Evolutionary conservation across 106 monocot genomes (phyloP).

Genomic region (Phalaenopsis equestris): DNA sequence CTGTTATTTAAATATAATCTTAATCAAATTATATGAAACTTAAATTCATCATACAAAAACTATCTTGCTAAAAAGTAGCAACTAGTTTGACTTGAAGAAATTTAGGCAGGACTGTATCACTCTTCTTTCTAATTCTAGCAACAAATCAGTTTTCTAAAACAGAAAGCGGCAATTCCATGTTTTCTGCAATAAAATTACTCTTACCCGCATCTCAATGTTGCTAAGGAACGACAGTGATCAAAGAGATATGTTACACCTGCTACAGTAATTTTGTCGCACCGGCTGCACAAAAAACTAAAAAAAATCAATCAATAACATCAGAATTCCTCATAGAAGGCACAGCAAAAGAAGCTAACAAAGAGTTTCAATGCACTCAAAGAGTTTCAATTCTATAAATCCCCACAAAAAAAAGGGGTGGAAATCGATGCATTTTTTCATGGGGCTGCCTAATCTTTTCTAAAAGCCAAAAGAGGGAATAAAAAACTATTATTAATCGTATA

Average conservation of each 20-base stretch:
- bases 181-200: constrained; percentile 1
- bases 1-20: constrained; percentile 36
- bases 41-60: background rate
- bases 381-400: background rate
- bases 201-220: constrained; percentile 94
- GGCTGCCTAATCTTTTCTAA: background rate
- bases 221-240: constrained; percentile 54
- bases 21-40: constrained; percentile 21
- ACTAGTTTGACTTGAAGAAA: too few species aligned
- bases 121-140: background rate
- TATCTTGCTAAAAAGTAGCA: background rate
- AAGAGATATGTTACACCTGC: constrained; percentile 62
- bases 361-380: background rate
- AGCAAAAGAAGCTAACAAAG: background rate
- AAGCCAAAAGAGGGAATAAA: background rate
- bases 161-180: background rate
- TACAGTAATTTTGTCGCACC: constrained; percentile 59
- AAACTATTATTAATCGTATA: background rate
- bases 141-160: background rate
- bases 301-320: background rate
- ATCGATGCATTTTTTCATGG: background rate
- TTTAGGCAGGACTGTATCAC: background rate
- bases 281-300: constrained; percentile 35
- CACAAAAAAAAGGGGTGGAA: background rate
- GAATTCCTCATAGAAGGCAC: background rate